Percentiles rank a stretch among this genome's conserved stretches.
Evolutionary conservation across 1,139 yeast genomes (phyloP).

Genomic region (Diutina mesorugosa): DNA sequence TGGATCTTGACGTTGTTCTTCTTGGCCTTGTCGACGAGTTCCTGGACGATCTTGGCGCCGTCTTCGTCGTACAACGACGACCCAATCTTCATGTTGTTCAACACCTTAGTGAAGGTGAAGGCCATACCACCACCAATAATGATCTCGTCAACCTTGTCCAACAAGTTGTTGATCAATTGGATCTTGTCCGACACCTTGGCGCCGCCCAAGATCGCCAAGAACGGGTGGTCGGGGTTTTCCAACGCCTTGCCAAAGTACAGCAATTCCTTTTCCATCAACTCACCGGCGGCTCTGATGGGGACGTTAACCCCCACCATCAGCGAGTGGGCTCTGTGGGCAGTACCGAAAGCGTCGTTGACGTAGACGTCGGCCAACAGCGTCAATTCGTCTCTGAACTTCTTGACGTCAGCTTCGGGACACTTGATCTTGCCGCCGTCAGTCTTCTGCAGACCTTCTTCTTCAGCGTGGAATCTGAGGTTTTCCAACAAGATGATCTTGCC

Average conservation of each 20-base stretch:
- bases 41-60: conserved; percentile 87
- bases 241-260: conserved; percentile 93
- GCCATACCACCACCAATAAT: conserved; percentile 99
- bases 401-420: conserved; percentile 75
- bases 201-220: conserved; percentile 96
- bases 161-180: conserved; percentile 90
- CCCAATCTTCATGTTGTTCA: conserved; percentile 78
- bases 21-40: conserved; percentile 88
- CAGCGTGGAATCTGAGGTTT: conserved; percentile 94
- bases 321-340: conserved; percentile 98
- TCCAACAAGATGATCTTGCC: conserved; percentile 79
- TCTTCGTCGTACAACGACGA: conserved; percentile 80
- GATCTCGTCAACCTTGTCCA: conserved; percentile 84
- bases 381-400: conserved; percentile 74
- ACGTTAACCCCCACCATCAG: conserved; percentile 94
- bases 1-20: conserved; percentile 83
- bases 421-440: conserved; percentile 81
- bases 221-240: conserved; percentile 94
- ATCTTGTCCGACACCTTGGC: conserved; percentile 98
- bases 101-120: conserved; percentile 90
- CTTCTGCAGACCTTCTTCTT: conserved; percentile 84
- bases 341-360: conserved; percentile 95
- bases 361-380: conserved; percentile 89
- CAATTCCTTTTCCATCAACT: conserved; percentile 93
- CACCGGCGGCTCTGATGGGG: conserved; percentile 93